phyloP scores from a whole-genome alignment of 2,329 filamentous ascomycete species.

The Teratosphaeria destructans region DNA sequence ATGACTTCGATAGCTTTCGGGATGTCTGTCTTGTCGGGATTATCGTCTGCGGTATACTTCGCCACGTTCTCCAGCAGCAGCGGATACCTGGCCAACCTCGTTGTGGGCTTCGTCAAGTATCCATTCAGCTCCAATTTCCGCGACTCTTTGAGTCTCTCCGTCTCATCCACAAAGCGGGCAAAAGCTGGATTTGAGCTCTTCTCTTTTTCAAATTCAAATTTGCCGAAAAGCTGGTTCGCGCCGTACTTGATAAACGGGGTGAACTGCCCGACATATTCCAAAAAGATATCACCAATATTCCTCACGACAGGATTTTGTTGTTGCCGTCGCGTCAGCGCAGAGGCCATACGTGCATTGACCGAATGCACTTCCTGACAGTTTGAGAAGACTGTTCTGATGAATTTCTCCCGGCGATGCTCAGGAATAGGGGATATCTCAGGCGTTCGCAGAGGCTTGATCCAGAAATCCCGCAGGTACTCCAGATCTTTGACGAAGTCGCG shows the following conservation, averaged over 20 bases:
- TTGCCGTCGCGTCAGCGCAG: constrained; percentile 79
- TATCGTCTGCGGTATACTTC: constrained; percentile 84
- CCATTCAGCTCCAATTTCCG: constrained; percentile 94
- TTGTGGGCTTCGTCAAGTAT: constrained; percentile 95
- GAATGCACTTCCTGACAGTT: constrained; percentile 92
- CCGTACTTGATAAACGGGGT: constrained; percentile 95
- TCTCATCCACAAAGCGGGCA: constrained; percentile 87
- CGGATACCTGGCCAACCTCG: constrained; percentile 85
- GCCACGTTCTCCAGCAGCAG: constrained; percentile 81
- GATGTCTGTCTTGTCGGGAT: constrained; percentile 82
- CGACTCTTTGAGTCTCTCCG: constrained; percentile 90
- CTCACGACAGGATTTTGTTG: constrained; percentile 82
- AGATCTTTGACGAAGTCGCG: constrained; percentile 98
- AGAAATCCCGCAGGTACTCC: constrained; percentile 95
- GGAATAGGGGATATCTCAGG: constrained; percentile 76
- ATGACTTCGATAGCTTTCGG: constrained; percentile 82
- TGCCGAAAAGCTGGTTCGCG: constrained; percentile 88
- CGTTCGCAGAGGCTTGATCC: constrained; percentile 84
- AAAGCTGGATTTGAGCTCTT: constrained; percentile 77
- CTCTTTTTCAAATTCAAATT: constrained; percentile 97
- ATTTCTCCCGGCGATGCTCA: constrained; percentile 73
- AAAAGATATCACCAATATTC: constrained; percentile 86
- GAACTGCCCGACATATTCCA: constrained; percentile 85
- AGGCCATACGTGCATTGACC: constrained; percentile 81
- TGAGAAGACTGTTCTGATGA: constrained; percentile 88